phyloP scores from a whole-genome alignment of 495 filamentous ascomycete genomes.

The Lasiosphaeris hirsuta region DNA sequence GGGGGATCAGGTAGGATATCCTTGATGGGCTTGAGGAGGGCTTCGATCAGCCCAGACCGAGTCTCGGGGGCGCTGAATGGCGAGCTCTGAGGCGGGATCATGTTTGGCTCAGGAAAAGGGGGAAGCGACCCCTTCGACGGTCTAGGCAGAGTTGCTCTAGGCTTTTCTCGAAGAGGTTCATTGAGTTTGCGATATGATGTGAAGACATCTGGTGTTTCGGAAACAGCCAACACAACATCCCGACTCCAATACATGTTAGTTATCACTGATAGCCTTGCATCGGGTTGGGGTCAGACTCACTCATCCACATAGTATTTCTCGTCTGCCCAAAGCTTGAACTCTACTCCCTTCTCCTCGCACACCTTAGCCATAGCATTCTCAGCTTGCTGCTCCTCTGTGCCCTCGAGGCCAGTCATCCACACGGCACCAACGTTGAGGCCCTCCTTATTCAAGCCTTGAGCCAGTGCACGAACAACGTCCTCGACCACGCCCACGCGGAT shows the following conservation, averaged over 20 bases:
- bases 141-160: conserved; percentile 46
- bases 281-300: conserved; percentile 41
- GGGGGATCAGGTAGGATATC: conserved; percentile 35
- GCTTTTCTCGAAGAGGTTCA: conserved; percentile 60
- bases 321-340: conserved; percentile 61
- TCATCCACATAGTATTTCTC: conserved; percentile 74
- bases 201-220: conserved; percentile 63
- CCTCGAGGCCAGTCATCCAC: conserved; percentile 67
- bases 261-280: not conserved
- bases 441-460: conserved; percentile 43
- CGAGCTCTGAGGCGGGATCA: conserved; percentile 49
- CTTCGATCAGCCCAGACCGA: conserved; percentile 45
- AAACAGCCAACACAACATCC: conserved; percentile 46
- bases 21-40: conserved; percentile 52
- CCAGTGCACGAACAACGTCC: conserved; percentile 51
- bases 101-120: conserved; percentile 41
- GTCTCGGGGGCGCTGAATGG: conserved; percentile 60
- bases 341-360: conserved; percentile 44
- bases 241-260: conserved; percentile 38
- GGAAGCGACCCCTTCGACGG: conserved; percentile 46
- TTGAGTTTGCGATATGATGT: conserved; percentile 63
- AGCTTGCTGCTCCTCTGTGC: conserved; percentile 60
- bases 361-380: conserved; percentile 49
- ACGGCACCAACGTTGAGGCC: conserved; percentile 52
- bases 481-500: conserved; percentile 58